Base-by-base conservation (phyloP, 345 rosid genomes). In the Mallotus nudiflorus region DNA sequence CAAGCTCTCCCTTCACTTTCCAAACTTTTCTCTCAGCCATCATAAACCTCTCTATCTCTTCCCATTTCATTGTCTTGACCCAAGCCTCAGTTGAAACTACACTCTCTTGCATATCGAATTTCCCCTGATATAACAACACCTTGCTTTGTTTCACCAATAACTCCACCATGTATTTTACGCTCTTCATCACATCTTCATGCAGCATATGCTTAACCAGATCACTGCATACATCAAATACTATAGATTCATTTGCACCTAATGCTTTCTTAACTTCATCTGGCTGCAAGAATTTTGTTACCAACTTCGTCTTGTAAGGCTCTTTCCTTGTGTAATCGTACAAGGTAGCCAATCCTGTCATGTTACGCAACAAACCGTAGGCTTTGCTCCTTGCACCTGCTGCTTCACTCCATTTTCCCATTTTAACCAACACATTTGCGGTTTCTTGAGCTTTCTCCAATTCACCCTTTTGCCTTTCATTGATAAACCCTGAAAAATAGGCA, bases 301-400 rank as follows among this genome's bases (percentile, higher is more conserved):
- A 75, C 27, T 56, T 53, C 5, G 85, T 75, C 61, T 80, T 61
- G 73, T 91, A 91, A 6, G 89, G 92, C 9, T 1, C 62, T 71
- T 66, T 72, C 67, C 80, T 76, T 0, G 74, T 82, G 61, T 77
- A 85, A 72, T 91, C 96, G 69, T 75, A 84, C 27, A 87, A 72
- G 48, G 92, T 93, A 27, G 97, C 89, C 11, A 91, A 80, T 50
- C 92, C 96, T 0, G 94, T 91, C 92, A 87, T 85, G 78, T 82
- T 82, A 46, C 76, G 70, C 37, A 93, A 42, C 69, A 73, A 20
- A 9, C 51, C 10, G 74, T 89, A 24, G 8, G 85, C 80, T 4
- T 53, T 22, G 11, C 0, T 59, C 50, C 92, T 82, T 2, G 96
- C 88, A 35, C 82, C 62, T 35, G 91, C 67, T 61, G 97, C 97